Base-by-base conservation (phyloP, 2,329 filamentous ascomycete species). In the Colletotrichum sp. region DNA sequence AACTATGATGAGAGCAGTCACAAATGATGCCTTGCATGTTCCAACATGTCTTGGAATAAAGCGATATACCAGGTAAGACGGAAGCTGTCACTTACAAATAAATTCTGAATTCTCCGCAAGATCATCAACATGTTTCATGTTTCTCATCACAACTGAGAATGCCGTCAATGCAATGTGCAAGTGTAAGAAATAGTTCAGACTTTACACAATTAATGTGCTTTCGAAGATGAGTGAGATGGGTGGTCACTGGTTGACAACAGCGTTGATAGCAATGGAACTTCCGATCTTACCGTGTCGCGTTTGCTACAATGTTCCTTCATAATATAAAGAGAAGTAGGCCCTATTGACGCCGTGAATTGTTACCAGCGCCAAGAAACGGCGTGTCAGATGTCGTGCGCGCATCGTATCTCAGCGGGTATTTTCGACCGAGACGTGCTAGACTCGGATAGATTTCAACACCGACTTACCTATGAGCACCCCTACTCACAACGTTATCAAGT, bases 81-180 rank as follows among this genome's bases (percentile, higher is more conserved):
- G 43, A 13, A 13, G 3, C n/a, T 52, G 10, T 12, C n/a, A 52
- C n/a, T 5, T 13, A 4, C n/a, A 21, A 21, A 4, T 13, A 6
- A 48, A 13, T 21, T 21, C 8, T n/a, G 38, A 21, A 48, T 9
- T 7, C 10, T 9, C 4, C 43, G 6, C 10, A 48, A 48, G 43
- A 48, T 32, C 5, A 21, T 48, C 43, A 21, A 8, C n/a, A 21
- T 3, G 2, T 2, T 13, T 13, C n/a, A 48, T 13, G 0, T 4
- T 21, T 12, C n/a, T 21, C 43, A 13, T 8, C 10, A 48, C n/a
- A 21, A 13, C 10, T 48, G 0, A 48, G 6, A 21, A 3, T 21
- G 9, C 4, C n/a, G 0, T 48, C 43, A 12, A 4, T 0, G n/a
- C 2, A 48, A 48, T 48, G n/a, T 2, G 43, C 18, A 21, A 1